Base-by-base conservation (phyloP, 2,329 filamentous ascomycete species). In the Fusarium mexicanum region DNA sequence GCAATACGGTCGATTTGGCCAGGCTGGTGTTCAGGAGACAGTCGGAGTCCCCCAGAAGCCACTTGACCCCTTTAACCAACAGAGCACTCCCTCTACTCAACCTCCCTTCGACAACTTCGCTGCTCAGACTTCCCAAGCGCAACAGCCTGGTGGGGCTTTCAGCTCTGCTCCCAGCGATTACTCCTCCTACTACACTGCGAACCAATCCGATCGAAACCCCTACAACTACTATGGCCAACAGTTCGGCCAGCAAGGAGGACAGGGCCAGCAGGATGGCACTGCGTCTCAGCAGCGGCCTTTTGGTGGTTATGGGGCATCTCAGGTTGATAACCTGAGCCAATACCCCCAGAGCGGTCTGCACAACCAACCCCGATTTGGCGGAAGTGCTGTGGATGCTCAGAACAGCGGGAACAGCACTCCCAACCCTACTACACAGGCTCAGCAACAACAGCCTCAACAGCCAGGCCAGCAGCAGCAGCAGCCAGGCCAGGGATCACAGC, bases 341-440 rank as follows among this genome's bases (percentile, higher is more conserved):
- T 95, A 94, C 81, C 91, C 92, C 44, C 94, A 95, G 81, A 93
- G 91, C 81, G 92, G 92, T 76, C 78, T 83, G 48, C 84, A 85
- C 72, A 91, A 84, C 81, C 88, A 87, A 73, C 88, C 90, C 9
- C 88, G 91, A 61, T 92, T 91, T 50, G 87, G 87, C 37, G 86
- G 85, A 74, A 86, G 85, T 53, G 83, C 86, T 37, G 84, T 87
- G 69, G 94, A 97, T 63, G 89, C 90, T 71, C 93, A 95, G 79
- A 94, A 92, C 85, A 98, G 94, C 81, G 96, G 95, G 50, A 93
- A 96, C 82, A 96, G 93, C 78, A 98, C 95, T 6, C 95, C 96
- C 41, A 96, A 97, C 85, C 95, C 95, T 35, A 88, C 92, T 46
- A 84, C 85, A 17, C 88, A 89, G 79, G 85, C 84, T 53, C 88